A percentile compares a stretch with the other conserved stretches of the same genome.
Conservation (phyloP, 2,329 filamentous ascomycete species). For the Ceratocystis alfenasii region DNA sequence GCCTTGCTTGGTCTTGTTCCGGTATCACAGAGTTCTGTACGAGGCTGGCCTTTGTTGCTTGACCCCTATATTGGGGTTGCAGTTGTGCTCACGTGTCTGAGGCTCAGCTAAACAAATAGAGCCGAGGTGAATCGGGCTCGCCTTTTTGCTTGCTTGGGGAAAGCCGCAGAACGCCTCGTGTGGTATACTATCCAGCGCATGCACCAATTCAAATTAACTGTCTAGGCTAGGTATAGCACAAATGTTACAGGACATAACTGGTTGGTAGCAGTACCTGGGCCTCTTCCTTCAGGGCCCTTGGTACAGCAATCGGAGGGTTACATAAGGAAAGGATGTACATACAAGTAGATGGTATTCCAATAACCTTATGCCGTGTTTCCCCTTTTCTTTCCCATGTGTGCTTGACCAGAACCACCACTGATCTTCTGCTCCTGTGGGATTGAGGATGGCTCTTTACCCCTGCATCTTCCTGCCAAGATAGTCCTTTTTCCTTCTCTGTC, state of each 20-base stretch:
- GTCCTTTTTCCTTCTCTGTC: background rate
- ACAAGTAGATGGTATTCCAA: background rate
- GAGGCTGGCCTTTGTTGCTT: background rate
- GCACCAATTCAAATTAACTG: background rate
- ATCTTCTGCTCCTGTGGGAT: background rate
- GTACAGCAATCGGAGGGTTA: background rate
- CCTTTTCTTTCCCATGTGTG: background rate
- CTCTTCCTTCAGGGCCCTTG: background rate
- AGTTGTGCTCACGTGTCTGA: too few species aligned
- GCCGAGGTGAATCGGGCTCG: background rate
- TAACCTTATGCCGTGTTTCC: background rate
- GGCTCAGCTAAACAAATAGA: too few species aligned
- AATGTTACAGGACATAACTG: background rate
- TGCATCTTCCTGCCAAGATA: conserved; percentile 7
- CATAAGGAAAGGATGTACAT: background rate
- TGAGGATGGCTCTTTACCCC: background rate
- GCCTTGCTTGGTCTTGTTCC: background rate
- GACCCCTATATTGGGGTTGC: too few species aligned
- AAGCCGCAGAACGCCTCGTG: background rate
- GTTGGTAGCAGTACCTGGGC: too few species aligned
- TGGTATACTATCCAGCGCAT: background rate
- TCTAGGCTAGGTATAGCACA: background rate
- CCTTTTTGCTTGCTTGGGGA: background rate
- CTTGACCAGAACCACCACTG: background rate
- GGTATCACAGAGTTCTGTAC: background rate